Evolutionary conservation across 805 yeast species (phyloP).

Genomic region (Kluyveromyces nonfermentans): DNA sequence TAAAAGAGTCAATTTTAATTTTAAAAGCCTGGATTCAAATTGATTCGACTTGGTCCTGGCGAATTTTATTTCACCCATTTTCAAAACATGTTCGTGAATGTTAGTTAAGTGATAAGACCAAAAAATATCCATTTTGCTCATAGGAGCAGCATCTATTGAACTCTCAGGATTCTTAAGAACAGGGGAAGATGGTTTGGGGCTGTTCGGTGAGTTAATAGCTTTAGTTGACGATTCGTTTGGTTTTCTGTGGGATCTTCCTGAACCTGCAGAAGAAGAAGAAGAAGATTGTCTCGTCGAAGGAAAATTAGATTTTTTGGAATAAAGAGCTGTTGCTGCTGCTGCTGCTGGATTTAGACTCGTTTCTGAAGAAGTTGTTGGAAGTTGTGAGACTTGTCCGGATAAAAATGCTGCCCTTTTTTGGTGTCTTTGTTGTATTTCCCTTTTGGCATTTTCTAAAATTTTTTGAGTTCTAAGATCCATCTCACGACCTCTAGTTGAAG

Average conservation of each 20-base stretch:
- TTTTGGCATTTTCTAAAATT: conserved; percentile 24
- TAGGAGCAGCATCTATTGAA: conserved; percentile 30
- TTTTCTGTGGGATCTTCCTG: conserved; percentile 3
- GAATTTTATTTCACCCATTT: conserved; percentile 45
- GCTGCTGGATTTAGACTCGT: conserved; percentile 14
- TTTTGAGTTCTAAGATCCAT: conserved; percentile 26
- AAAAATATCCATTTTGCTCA: conserved; percentile 45
- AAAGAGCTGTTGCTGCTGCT: conserved; percentile 11
- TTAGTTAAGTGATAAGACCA: conserved; percentile 48
- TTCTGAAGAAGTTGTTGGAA: conserved; percentile 15
- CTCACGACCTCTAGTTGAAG: conserved; percentile 2
- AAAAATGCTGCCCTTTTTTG: conserved; percentile 5
- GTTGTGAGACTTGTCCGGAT: background rate
- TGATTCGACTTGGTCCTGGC: conserved; percentile 35
- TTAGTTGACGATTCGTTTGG: background rate
- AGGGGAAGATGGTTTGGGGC: background rate
- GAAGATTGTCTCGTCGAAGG: conserved; percentile 8
- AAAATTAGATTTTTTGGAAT: conserved; percentile 12
- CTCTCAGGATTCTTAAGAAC: conserved; percentile 2
- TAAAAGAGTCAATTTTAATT: conserved; percentile 44
- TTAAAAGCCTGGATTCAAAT: conserved; percentile 39
- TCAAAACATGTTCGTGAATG: conserved; percentile 51
- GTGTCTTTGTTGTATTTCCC: conserved; percentile 16
- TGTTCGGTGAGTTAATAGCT: background rate
- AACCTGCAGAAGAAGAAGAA: conserved; percentile 10